Conservation (phyloP, 2,329 filamentous ascomycete species). For the Knoxdaviesia capensis region DNA sequence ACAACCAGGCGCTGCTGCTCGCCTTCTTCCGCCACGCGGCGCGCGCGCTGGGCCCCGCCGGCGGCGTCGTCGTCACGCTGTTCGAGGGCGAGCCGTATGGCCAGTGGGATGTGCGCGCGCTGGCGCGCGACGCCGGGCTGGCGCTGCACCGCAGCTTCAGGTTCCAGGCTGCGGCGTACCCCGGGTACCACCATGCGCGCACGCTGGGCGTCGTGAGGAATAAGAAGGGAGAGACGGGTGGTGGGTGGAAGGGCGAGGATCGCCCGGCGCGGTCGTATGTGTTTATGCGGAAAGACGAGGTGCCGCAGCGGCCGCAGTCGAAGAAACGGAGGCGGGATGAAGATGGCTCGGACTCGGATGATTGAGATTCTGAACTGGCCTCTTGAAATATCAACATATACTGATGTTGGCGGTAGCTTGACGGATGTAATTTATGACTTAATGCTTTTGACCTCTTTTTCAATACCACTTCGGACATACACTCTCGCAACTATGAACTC, state of each 20-base stretch:
- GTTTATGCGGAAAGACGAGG: slow-evolving; percentile 38
- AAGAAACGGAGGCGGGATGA: slow-evolving; percentile 13
- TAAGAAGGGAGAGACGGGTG: slow-evolving; percentile 21
- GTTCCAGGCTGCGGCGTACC: slow-evolving; percentile 48
- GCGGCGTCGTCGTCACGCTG: slow-evolving; percentile 59
- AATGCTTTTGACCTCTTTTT: too few species aligned
- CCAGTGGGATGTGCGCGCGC: slow-evolving; percentile 81
- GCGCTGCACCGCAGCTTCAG: slow-evolving; percentile 49
- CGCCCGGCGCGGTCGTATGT: slow-evolving; percentile 35
- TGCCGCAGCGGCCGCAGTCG: slow-evolving; percentile 9
- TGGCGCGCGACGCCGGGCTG: slow-evolving; percentile 59
- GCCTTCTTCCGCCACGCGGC: slow-evolving; percentile 41
- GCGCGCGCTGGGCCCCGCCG: slow-evolving; percentile 23
- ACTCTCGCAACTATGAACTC: too few species aligned
- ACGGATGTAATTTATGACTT: too few species aligned
- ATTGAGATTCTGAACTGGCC: slow-evolving; percentile 6
- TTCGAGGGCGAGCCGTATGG: slow-evolving; percentile 93
- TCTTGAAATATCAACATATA: too few species aligned
- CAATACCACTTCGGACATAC: too few species aligned
- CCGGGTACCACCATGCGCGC: slow-evolving; percentile 52
- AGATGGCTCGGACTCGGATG: slow-evolving; percentile 14
- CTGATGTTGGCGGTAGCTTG: too few species aligned
- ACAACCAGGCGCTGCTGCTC: slow-evolving; percentile 67
- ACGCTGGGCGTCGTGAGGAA: slow-evolving; percentile 46
- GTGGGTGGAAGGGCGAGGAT: slow-evolving; percentile 21